Evolutionary conservation across 331 rosid genomes (phyloP), one percentile per base, ranked within the genome.

Genomic region (Cydonia oblonga): DNA sequence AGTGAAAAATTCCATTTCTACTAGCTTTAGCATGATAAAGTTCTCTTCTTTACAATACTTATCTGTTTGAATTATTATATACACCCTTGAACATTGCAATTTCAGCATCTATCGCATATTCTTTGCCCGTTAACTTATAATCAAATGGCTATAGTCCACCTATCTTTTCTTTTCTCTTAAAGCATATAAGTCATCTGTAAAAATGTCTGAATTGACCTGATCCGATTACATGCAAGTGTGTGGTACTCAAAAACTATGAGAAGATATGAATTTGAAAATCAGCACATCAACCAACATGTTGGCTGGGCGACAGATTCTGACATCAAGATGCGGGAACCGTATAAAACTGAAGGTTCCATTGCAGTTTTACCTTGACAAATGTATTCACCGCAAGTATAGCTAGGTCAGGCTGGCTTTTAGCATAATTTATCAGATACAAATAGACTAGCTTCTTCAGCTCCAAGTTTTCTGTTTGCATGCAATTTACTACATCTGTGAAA

Each of bases 351-450:
- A 60, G n/a, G 12, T 44, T 32, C 4, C 24, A 29, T 44, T 16
- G 26, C 15, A 65, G 56, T 18, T 75, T 84, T 85, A 95, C 99
- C 96, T 95, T 95, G 71, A 95, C 99, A 84, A 95, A 95, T 60
- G 99, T 95, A 83, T 95, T 95, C n/a, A 95, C 99, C 0, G 97
- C 99, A 11, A 95, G 99, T 32, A 95, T 95, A 4, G 99, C 99
- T 54, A 95, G 88, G 83, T 95, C 99, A 54, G 99, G 99, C 86
- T 95, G 99, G 81, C 99, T 95, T 84, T 95, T 95, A 3, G 99
- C 97, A 67, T 95, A 95, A 82, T 95, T 95, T 25, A 95, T 95
- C 73, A 95, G 89, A 80, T 95, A 95, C 71, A 95, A 83, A 85
- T 95, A 95, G 42, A 95, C 99, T 24, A 95, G 89, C 88, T 95